Conservation (phyloP, 2,329 filamentous ascomycete genomes). For the Fusarium redolens region DNA sequence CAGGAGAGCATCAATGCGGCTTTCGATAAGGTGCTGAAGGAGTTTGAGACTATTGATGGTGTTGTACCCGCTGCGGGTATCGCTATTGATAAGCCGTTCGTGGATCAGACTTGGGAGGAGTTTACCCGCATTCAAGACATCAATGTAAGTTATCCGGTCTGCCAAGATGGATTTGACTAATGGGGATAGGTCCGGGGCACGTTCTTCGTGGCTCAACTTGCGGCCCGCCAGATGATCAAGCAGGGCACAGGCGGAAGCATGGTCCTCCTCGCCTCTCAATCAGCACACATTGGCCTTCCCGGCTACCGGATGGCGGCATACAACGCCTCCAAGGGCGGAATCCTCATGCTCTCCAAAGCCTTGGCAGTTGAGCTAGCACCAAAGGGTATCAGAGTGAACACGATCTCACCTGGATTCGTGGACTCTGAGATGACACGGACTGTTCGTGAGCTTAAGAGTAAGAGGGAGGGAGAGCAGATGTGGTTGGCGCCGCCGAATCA, state of each 20-base stretch:
- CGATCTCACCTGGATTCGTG: constrained; percentile 53
- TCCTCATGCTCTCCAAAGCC: constrained; percentile 54
- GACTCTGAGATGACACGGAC: constrained; percentile 52
- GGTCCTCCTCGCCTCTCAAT: constrained; percentile 45
- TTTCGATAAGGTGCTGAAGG: constrained; percentile 40
- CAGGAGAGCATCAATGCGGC: constrained; percentile 45
- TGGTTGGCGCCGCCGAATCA: constrained; percentile 53
- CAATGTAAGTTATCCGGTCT: constrained; percentile 49
- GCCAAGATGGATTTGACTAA: not conserved
- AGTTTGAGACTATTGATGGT: constrained; percentile 47
- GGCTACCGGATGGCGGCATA: constrained; percentile 52
- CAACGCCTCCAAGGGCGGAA: constrained; percentile 56
- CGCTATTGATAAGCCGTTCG: constrained; percentile 57
- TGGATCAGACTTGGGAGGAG: constrained; percentile 58
- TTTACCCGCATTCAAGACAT: constrained; percentile 54
- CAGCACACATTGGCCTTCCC: constrained; percentile 38
- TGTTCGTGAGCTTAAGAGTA: constrained; percentile 48
- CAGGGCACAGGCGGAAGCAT: constrained; percentile 54
- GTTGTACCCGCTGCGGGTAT: constrained; percentile 53
- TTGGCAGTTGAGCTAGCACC: constrained; percentile 54
- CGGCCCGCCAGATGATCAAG: constrained; percentile 54
- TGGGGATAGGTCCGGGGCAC: constrained; percentile 52
- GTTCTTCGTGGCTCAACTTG: constrained; percentile 55
- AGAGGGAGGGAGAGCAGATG: constrained; percentile 51
- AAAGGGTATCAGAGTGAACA: constrained; percentile 52